Percentiles rank a stretch among this genome's conserved stretches.
Conservation (phyloP, 2,329 filamentous ascomycete species). For the Phaeosphaeriaceae sp. region DNA sequence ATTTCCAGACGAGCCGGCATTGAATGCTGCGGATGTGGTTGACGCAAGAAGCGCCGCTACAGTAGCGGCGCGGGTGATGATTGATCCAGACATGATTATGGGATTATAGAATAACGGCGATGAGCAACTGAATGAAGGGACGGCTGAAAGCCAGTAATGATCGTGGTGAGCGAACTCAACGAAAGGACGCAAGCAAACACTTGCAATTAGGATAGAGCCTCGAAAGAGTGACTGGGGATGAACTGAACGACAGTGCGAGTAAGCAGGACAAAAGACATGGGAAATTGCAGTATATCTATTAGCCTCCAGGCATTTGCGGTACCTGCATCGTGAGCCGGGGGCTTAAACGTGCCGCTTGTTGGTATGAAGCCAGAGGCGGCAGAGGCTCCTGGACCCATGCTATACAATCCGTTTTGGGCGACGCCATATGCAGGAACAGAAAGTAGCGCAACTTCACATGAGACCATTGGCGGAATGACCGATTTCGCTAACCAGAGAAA, state of each 20-base stretch:
- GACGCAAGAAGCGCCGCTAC: slow-evolving; percentile 45
- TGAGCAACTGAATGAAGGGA: slow-evolving; percentile 46
- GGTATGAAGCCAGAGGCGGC: slow-evolving; percentile 35
- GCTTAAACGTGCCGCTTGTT: slow-evolving; percentile 26
- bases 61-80: slow-evolving; percentile 38
- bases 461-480: slow-evolving; percentile 22
- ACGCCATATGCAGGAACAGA: slow-evolving; percentile 31
- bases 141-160: slow-evolving; percentile 49
- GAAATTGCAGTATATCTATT: slow-evolving; percentile 36
- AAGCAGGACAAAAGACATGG: slow-evolving; percentile 31
- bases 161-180: slow-evolving; percentile 51
- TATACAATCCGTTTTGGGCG: slow-evolving; percentile 11
- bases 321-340: slow-evolving; percentile 33
- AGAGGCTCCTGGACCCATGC: slow-evolving; percentile 18
- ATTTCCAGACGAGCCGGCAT: slow-evolving; percentile 54
- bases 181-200: slow-evolving; percentile 63
- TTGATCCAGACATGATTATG: slow-evolving; percentile 47
- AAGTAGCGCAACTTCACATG: slow-evolving; percentile 3
- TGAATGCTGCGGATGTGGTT: slow-evolving; percentile 50
- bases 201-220: slow-evolving; percentile 41
- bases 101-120: slow-evolving; percentile 29
- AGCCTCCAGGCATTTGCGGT: slow-evolving; percentile 24
- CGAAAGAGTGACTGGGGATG: slow-evolving; percentile 38
- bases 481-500: slow-evolving; percentile 22
- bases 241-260: slow-evolving; percentile 28